phyloP scores from a whole-genome alignment of 768 basidiomycete species.

The Lactifluus piperatus region DNA sequence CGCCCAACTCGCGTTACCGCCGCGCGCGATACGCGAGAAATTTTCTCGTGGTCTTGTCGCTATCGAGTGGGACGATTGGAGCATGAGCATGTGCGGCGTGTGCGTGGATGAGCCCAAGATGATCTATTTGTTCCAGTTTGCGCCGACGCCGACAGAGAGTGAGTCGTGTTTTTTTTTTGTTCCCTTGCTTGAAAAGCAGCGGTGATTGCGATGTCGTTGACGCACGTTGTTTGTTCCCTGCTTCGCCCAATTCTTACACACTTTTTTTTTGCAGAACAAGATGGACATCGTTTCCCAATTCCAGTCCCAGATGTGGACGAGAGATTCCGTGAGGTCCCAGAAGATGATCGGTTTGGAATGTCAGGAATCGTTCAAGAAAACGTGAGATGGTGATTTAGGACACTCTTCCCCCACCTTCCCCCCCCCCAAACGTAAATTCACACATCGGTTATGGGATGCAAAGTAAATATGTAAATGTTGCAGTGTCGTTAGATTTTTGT shows the following conservation, averaged over 20 bases:
- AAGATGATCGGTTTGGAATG: not conserved
- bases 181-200: no score
- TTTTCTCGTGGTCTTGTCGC: conserved; percentile 8
- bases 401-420: no score
- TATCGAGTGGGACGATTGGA: conserved; percentile 19
- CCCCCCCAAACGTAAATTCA: no score
- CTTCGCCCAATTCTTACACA: not conserved
- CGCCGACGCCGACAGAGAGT: conserved; percentile 18
- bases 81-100: conserved; percentile 14
- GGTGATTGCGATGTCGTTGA: not conserved
- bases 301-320: conserved; percentile 17
- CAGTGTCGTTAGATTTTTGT: not conserved
- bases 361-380: not conserved
- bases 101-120: conserved; percentile 9
- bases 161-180: not conserved
- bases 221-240: not conserved
- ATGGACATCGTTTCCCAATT: conserved; percentile 17
- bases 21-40: conserved; percentile 7
- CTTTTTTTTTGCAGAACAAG: conserved; percentile 4
- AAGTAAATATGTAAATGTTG: not conserved
- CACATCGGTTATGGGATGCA: not conserved
- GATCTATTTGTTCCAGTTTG: conserved; percentile 19
- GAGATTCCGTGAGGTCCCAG: conserved; percentile 11
- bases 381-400: not conserved
- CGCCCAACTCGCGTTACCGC: conserved; percentile 11